Percentiles rank a stretch among this genome's conserved stretches.
Conservation (phyloP, 2,329 filamentous ascomycete species). For the Aspergillus sp. region DNA sequence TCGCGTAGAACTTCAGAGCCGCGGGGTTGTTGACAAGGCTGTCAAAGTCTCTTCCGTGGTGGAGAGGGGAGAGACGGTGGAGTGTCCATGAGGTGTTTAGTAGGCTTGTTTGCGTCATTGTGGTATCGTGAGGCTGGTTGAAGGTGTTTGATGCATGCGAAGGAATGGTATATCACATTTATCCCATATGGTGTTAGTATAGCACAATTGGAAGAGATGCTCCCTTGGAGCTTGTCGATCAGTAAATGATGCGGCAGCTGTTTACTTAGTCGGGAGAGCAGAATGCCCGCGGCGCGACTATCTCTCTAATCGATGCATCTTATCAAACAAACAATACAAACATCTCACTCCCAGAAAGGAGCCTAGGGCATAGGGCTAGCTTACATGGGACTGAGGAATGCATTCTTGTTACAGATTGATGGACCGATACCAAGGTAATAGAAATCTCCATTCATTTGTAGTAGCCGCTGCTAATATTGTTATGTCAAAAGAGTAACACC, state of each 20-base stretch:
- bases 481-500: constrained; percentile 1
- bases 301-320: neutral
- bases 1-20: constrained; percentile 49
- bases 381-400: neutral
- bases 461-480: neutral
- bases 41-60: constrained; percentile 46
- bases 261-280: neutral
- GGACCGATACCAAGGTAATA: too few species aligned
- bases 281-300: neutral
- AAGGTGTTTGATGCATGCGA: too few species aligned
- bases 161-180: constrained; percentile 1
- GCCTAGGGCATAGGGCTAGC: neutral
- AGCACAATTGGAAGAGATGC: neutral
- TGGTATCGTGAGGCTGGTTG: neutral
- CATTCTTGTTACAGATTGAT: neutral
- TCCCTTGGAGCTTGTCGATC: neutral
- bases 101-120: constrained; percentile 37
- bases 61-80: constrained; percentile 57
- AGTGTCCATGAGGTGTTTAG: constrained; percentile 57
- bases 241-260: neutral
- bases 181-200: constrained; percentile 9
- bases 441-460: neutral
- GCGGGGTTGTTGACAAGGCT: constrained; percentile 36
- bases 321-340: neutral
- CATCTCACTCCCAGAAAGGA: neutral